Base-by-base conservation (phyloP, 768 basidiomycete genomes). In the Ramaria sp. region DNA sequence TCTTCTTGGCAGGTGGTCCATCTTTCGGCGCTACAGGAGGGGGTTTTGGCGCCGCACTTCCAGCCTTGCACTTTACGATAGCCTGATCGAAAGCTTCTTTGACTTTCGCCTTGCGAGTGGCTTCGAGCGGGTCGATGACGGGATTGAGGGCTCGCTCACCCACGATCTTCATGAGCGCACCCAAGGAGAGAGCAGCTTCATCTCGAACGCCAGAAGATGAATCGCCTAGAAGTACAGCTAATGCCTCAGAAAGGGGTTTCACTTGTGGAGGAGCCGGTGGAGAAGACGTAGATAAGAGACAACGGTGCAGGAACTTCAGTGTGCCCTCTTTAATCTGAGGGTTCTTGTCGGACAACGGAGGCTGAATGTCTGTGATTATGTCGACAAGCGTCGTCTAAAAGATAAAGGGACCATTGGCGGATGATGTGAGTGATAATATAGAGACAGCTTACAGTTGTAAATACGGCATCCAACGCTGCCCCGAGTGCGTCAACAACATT, bases 311-410 rank as follows among this genome's bases (percentile, higher is more conserved):
- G 62, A 95, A 96, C 62, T 88, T 88, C 60, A 95, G 70, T 0
- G 92, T 85, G 5, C 90, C 88, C 68, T 95, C 91, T 63, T 96
- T 95, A 28, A 96, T 88, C 68, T 96, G 93, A 1, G 96, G 96
- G 63, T 97, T 99, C 71, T 98, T 99, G 53, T 83, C 83, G 59
- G 81, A 81, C 16, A 95, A 70, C 0, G 84, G 78, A 3, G 81
- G 75, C 38, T 88, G 73, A 41, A 95, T 71, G 66, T 97, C 91
- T 13, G 90, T 83, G 50, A 90, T 73, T 41, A 93, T 79, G 57
- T 96, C 93, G 25, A 81, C 67, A 5, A 99, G 70, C 1, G 81
- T 77, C 0, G 83, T 83, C 94, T 98, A 63, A 13, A 54, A 44
- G 55, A 30, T 50, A 34, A 9, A 27, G 25, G 45, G 7, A 7